Base-by-base conservation (phyloP, 352 stramenopile genomes). In the Phytophthora colocasiae region DNA sequence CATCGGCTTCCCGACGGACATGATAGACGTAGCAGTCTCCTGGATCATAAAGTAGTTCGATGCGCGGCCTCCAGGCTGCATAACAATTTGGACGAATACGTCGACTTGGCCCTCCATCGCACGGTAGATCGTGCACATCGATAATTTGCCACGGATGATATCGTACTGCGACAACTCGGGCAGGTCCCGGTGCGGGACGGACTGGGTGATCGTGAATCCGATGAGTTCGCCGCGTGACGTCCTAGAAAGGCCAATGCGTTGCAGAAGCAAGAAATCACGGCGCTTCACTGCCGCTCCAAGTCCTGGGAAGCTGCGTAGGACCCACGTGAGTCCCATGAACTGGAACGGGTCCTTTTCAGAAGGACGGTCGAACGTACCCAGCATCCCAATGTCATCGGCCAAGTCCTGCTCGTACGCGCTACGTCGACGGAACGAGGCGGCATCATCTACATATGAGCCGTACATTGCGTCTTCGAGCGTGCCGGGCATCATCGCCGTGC, bases 391-490 rank as follows among this genome's bases (percentile, higher is more conserved):
- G 57, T 87, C 74, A 60, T 84, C 74, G 10, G 75, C 61, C 31
- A 66, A 17, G 46, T 84, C 70, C 31, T 75, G 53, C 17, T 73
- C 57, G 62, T 80, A 84, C 2, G 44, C 44, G 2, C 62, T 78
- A 4, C 69, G 77, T 5, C 47, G 43, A 15, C 75, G 78, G 50
- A 88, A 66, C 26, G 75, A 78, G 9, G 56, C 52, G 24, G 72
- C 71, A 62, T 85, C 73, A 43, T 83, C 68, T 19, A 78, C 75
- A 27, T 68, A 70, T 32, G 58, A 66, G n/a, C 79, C 81, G 62
- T 84, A 90, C 60, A 88, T 73, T 11, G 64, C 64, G 50, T 90
- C 81, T 14, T 90, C 79, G 5, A 90, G 39, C n/a, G 58, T 77
- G n/a, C 81, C 81, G 0, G 73, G 63, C 6, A 82, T 69, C 15